Evolutionary conservation across 768 basidiomycete species (phyloP).

Genomic region (Lentinula raphanica): DNA sequence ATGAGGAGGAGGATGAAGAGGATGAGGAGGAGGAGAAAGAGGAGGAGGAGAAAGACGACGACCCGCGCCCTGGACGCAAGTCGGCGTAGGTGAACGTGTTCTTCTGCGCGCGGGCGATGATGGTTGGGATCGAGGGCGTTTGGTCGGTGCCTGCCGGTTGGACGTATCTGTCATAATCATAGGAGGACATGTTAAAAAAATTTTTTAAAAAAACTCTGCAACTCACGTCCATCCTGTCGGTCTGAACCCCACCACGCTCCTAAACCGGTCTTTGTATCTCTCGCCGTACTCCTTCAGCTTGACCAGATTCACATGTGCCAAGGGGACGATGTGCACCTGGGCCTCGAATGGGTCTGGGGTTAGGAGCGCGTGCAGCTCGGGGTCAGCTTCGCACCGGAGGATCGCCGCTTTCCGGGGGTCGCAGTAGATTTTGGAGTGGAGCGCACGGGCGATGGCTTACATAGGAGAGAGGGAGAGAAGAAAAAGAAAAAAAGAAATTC

Average conservation of each 20-base stretch:
- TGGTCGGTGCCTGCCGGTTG: conserved; percentile 60
- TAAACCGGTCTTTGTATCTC: conserved; percentile 66
- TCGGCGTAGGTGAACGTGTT: conserved; percentile 63
- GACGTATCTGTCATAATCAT: no score
- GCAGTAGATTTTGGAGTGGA: conserved; percentile 83
- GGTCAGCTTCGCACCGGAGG: conserved; percentile 78
- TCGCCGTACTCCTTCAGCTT: conserved; percentile 72
- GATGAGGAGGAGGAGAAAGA: conserved; percentile 54
- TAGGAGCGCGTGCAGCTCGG: conserved; percentile 73
- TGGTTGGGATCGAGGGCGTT: conserved; percentile 56
- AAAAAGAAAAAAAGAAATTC: background rate
- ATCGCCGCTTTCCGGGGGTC: conserved; percentile 80
- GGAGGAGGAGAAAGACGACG: conserved; percentile 63
- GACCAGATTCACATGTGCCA: conserved; percentile 71
- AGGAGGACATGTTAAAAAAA: no score
- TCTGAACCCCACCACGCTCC: conserved; percentile 72
- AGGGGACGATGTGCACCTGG: conserved; percentile 80
- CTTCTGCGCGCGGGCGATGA: conserved; percentile 60
- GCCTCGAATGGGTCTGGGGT: conserved; percentile 73
- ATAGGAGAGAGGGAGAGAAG: background rate
- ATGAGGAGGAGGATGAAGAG: conserved; percentile 66
- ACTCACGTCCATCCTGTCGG: conserved; percentile 97
- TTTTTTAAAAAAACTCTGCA: no score
- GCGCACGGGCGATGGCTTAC: conserved; percentile 76
- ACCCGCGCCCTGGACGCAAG: conserved; percentile 65